phyloP scores from a whole-genome alignment of 148 eudicot genomes.

The Amaranthus hypochondriacus region DNA sequence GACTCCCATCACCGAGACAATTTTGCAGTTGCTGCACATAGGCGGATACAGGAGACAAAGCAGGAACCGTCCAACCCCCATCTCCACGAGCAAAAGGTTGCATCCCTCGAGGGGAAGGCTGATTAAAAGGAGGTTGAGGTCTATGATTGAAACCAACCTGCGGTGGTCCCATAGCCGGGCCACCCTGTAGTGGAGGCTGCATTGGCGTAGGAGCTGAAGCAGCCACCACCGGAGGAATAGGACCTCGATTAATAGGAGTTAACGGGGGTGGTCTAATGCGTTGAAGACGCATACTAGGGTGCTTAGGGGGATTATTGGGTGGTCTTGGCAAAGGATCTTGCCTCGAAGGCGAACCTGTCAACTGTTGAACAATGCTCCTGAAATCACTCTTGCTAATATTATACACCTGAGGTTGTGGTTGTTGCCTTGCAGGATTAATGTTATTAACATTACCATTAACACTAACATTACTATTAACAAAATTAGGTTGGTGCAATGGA shows the following conservation, averaged over 20 bases:
- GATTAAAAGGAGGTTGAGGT: conserved; percentile 52
- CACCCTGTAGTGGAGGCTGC: conserved; percentile 36
- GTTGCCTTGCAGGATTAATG: conserved; percentile 38
- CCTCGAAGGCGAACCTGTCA: conserved; percentile 71
- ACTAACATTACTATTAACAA: conserved; percentile 21
- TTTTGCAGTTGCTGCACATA: conserved; percentile 82
- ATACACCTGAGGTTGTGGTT: conserved; percentile 86
- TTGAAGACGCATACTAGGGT: conserved; percentile 64
- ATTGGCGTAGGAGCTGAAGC: conserved; percentile 35
- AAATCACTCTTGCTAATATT: conserved; percentile 93
- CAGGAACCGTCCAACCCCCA: conserved; percentile 43
- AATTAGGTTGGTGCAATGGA: conserved; percentile 69
- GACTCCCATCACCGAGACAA: conserved; percentile 59
- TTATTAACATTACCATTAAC: background rate
- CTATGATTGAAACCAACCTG: conserved; percentile 28
- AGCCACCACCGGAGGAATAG: conserved; percentile 36
- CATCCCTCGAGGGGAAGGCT: conserved; percentile 42
- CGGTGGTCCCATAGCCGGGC: conserved; percentile 21
- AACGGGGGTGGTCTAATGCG: conserved; percentile 84
- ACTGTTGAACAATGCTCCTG: conserved; percentile 81
- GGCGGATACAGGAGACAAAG: conserved; percentile 79
- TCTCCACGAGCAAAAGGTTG: conserved; percentile 37
- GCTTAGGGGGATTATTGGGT: conserved; percentile 62
- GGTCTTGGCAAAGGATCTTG: conserved; percentile 68
- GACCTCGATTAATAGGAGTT: conserved; percentile 49